phyloP scores from a whole-genome alignment of 371 early-diverging fungal genomes.

The Sporodiniella umbellata region DNA sequence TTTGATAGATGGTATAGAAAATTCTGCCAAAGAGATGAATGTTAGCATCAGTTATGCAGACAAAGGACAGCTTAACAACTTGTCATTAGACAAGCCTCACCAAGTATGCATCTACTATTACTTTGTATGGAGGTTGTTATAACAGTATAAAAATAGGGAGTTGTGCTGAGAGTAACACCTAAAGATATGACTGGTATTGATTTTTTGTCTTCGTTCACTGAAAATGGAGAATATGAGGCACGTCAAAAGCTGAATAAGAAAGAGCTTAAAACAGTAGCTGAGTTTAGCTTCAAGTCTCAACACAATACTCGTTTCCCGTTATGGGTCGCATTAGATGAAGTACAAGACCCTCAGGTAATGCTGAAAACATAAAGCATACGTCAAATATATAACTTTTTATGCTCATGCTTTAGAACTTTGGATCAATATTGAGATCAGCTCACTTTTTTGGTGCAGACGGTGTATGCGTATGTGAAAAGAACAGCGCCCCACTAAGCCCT shows the following conservation, averaged over 20 bases:
- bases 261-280: background rate
- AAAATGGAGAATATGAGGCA: constrained; percentile 10
- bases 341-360: constrained; percentile 62
- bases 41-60: constrained; percentile 10
- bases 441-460: constrained; percentile 64
- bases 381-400: background rate
- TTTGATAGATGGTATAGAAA: constrained; percentile 11
- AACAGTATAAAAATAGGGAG: constrained; percentile 11
- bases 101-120: constrained; percentile 24
- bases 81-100: constrained; percentile 28
- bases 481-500: constrained; percentile 56
- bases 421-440: constrained; percentile 60
- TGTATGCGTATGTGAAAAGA: constrained; percentile 50
- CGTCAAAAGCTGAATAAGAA: constrained; percentile 9
- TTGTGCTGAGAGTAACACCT: constrained; percentile 20
- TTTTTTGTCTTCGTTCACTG: background rate
- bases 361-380: background rate
- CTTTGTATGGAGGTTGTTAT: no score
- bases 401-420: constrained; percentile 50
- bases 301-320: constrained; percentile 17
- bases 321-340: constrained; percentile 58
- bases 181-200: constrained; percentile 8
- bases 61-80: constrained; percentile 29
- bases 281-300: background rate
- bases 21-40: constrained; percentile 2